phyloP scores from a whole-genome alignment of 2,329 filamentous ascomycete genomes.

The Aspergillus fischeri region DNA sequence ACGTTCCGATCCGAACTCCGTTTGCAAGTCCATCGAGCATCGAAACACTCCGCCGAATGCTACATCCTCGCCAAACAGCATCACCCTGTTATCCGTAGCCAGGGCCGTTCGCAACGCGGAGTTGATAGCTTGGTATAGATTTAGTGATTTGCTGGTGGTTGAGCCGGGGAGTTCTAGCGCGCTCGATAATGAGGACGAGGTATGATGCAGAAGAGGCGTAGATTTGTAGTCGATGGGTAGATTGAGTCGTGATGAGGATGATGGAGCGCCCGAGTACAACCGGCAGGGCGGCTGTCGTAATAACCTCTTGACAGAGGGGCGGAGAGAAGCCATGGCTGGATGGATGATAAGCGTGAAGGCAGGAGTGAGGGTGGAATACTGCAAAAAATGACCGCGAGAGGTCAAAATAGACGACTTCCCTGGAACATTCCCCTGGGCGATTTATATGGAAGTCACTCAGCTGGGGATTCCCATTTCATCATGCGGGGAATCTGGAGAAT shows the following conservation, averaged over 20 bases:
- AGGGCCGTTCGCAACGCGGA: conserved; percentile 80
- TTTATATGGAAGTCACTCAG: conserved; percentile 1
- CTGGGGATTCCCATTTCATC: background rate
- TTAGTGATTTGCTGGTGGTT: conserved; percentile 75
- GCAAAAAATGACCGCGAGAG: background rate
- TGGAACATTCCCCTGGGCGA: background rate
- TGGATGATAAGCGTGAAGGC: background rate
- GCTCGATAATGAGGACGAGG: conserved; percentile 64
- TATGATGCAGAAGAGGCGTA: conserved; percentile 77
- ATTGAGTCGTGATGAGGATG: conserved; percentile 64
- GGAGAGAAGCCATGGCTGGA: conserved; percentile 9
- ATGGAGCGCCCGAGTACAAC: conserved; percentile 45
- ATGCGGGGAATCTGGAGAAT: conserved; percentile 21
- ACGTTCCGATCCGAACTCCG: conserved; percentile 78
- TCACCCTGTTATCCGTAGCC: conserved; percentile 74
- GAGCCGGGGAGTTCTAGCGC: conserved; percentile 71
- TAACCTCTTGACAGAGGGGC: conserved; percentile 6
- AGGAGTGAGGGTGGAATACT: background rate
- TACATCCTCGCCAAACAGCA: conserved; percentile 95
- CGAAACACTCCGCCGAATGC: conserved; percentile 96
- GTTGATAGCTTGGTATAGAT: conserved; percentile 92
- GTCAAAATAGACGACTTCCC: background rate
- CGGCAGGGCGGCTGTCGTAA: conserved; percentile 20
- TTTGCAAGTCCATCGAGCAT: conserved; percentile 84
- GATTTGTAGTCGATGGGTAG: conserved; percentile 81